Evolutionary conservation across 768 basidiomycete genomes (phyloP).

Genomic region (Jaapia argillacea): DNA sequence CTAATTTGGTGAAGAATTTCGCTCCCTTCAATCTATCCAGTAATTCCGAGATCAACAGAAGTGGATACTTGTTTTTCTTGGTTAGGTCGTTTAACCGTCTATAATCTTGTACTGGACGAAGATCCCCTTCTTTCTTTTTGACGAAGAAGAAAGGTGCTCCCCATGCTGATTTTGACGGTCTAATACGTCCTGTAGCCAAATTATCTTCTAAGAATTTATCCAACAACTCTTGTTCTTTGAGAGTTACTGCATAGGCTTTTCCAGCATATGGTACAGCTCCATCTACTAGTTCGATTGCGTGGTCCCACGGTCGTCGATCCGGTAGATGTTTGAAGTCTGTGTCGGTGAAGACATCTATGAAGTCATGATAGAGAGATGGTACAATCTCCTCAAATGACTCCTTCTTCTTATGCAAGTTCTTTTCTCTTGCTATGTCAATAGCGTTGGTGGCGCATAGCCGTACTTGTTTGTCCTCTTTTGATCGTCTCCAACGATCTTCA

Average conservation of each 20-base stretch:
- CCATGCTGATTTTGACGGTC: constrained; percentile 5
- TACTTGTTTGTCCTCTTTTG: background rate
- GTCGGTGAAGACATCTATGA: background rate
- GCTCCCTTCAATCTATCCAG: constrained; percentile 9
- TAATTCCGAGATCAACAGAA: constrained; percentile 8
- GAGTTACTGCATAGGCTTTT: background rate
- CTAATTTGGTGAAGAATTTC: constrained; percentile 15
- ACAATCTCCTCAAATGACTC: background rate
- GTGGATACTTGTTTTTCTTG: constrained; percentile 2
- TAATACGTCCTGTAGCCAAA: background rate
- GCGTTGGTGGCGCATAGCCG: constrained; percentile 1
- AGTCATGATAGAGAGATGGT: background rate
- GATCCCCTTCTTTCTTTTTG: constrained; percentile 14
- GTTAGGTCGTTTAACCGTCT: constrained; percentile 2
- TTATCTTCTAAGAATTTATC: constrained; percentile 2
- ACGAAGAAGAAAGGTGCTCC: constrained; percentile 17
- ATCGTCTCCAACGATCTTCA: background rate
- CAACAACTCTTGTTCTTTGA: background rate
- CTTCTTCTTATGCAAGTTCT: background rate
- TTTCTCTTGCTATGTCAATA: constrained; percentile 6
- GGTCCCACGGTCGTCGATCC: background rate
- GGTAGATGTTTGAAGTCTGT: background rate
- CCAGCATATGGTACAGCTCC: background rate
- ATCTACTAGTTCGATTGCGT: background rate
- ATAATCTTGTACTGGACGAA: constrained; percentile 17